A percentile compares a stretch with the other conserved stretches of the same genome.
phyloP scores from a whole-genome alignment of 148 eudicot species.

The Camellia granthamiana region DNA sequence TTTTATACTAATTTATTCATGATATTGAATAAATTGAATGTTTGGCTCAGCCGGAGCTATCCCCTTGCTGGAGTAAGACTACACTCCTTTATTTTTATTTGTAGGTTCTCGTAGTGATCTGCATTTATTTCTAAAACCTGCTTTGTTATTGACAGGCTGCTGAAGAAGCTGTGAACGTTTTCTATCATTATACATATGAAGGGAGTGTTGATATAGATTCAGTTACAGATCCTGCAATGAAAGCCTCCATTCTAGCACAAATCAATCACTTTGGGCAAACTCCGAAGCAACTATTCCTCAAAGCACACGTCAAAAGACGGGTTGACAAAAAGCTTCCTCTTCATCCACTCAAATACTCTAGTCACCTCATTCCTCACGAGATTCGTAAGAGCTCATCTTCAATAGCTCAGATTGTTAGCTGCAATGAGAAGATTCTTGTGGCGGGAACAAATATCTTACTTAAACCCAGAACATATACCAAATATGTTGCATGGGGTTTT shows the following conservation, averaged over 20 bases:
- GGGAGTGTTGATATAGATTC: slow-evolving; percentile 96
- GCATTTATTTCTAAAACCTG: slow-evolving; percentile 11
- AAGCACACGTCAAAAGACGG: slow-evolving; percentile 79
- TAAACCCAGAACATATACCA: slow-evolving; percentile 79
- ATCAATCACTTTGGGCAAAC: slow-evolving; percentile 99
- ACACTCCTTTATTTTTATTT: background rate
- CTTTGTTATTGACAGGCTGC: slow-evolving; percentile 67
- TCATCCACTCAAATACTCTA: slow-evolving; percentile 68
- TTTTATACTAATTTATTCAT: too few species aligned
- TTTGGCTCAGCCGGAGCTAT: too few species aligned
- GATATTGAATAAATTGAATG: too few species aligned
- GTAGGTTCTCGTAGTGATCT: slow-evolving; percentile 6
- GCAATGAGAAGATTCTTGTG: slow-evolving; percentile 68
- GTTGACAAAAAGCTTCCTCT: slow-evolving; percentile 55
- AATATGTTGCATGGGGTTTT: slow-evolving; percentile 90
- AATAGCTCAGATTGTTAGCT: slow-evolving; percentile 64
- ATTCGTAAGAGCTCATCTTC: slow-evolving; percentile 64
- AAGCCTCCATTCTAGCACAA: slow-evolving; percentile 96
- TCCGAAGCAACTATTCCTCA: slow-evolving; percentile 85
- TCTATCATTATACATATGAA: slow-evolving; percentile 95
- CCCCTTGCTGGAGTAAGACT: background rate
- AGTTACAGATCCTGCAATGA: slow-evolving; percentile 88
- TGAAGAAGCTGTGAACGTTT: slow-evolving; percentile 94
- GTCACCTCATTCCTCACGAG: slow-evolving; percentile 58
- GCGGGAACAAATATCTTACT: slow-evolving; percentile 61